These are phyloP conservation scores for Sporothrix phasma DNA, from an alignment of 2,329 filamentous ascomycete species.

Conservation along the genomic window DNA sequence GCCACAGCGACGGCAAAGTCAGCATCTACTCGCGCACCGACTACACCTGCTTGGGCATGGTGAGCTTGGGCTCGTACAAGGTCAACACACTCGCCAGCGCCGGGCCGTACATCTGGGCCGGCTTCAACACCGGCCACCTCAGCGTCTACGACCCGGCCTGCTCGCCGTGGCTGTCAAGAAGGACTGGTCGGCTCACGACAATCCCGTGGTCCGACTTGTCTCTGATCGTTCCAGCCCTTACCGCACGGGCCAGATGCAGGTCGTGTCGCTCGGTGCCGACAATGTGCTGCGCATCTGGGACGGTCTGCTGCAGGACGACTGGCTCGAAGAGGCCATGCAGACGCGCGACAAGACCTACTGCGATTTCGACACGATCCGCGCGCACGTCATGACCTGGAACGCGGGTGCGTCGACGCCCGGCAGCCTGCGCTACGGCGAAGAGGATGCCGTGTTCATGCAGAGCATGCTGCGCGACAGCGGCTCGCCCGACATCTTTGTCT, in stretches of 20 bases:
- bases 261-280: slow-evolving; percentile 79
- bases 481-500: slow-evolving; percentile 81
- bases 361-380: slow-evolving; percentile 69
- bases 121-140: slow-evolving; percentile 87
- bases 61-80: slow-evolving; percentile 89
- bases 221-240: slow-evolving; percentile 76
- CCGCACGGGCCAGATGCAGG: slow-evolving; percentile 72
- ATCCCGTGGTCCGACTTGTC: slow-evolving; percentile 66
- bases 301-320: slow-evolving; percentile 84
- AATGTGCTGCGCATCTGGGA: slow-evolving; percentile 83
- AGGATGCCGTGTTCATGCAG: slow-evolving; percentile 69
- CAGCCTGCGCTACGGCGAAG: slow-evolving; percentile 59
- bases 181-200: slow-evolving; percentile 87
- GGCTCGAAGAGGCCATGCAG: slow-evolving; percentile 87
- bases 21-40: slow-evolving; percentile 78
- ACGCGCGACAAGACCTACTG: slow-evolving; percentile 73
- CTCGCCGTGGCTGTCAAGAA: slow-evolving; percentile 85
- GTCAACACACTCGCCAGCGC: slow-evolving; percentile 80
- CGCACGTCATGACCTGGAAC: slow-evolving; percentile 89
- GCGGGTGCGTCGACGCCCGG: slow-evolving; percentile 90
- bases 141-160: slow-evolving; percentile 80
- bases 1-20: slow-evolving; percentile 87
- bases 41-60: slow-evolving; percentile 65
- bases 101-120: slow-evolving; percentile 80
- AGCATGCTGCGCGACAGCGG: slow-evolving; percentile 67